Conservation (phyloP, 2,329 filamentous ascomycete species). For the Scleromitrula shiraiana region DNA sequence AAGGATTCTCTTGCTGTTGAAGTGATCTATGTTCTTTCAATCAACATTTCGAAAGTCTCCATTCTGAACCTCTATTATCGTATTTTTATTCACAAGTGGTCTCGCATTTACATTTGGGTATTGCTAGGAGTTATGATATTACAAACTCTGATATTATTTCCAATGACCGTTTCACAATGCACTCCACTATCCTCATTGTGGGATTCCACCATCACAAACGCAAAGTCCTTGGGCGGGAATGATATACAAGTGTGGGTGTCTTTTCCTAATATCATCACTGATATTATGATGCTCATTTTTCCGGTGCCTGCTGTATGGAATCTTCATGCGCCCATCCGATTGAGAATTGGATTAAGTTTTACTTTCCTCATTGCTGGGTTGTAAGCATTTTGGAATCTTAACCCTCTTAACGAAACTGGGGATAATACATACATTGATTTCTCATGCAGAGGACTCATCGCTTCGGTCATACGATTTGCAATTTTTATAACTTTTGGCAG, state of each 20-base stretch:
- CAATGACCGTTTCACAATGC: slow-evolving; percentile 6
- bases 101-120: slow-evolving; percentile 2
- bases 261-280: background rate
- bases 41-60: slow-evolving; percentile 9
- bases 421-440: too few species aligned
- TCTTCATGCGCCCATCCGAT: background rate
- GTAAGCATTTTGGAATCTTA: too few species aligned
- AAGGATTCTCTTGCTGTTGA: background rate
- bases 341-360: background rate
- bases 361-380: background rate
- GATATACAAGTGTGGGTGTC: background rate
- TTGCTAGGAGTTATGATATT: background rate
- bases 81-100: slow-evolving; percentile 7
- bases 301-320: background rate
- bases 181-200: slow-evolving; percentile 7
- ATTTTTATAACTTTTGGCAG: background rate
- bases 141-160: background rate
- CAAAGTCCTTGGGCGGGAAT: background rate
- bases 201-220: slow-evolving; percentile 9
- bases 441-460: background rate
- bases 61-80: slow-evolving; percentile 9
- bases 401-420: too few species aligned
- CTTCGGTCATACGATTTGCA: background rate
- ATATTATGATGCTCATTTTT: background rate
- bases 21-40: background rate